Conservation (phyloP, 106 monocot species). For the Dendrobium nobile region DNA sequence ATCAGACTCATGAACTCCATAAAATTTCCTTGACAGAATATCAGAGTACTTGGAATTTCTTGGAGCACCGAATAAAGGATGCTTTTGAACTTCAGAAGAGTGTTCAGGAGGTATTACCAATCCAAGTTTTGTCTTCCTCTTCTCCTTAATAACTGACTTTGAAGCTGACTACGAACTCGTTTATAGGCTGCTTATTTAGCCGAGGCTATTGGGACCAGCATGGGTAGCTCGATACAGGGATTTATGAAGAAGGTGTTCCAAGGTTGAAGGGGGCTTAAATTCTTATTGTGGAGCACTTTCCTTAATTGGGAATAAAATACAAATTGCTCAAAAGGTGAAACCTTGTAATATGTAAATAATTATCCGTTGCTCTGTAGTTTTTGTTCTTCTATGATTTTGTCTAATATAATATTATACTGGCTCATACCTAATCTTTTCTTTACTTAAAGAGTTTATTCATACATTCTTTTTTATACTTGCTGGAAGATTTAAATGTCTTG, state of each 20-base stretch:
- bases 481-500: too few species aligned
- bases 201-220: neutral
- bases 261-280: neutral
- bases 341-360: too few species aligned
- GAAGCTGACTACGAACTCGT: neutral
- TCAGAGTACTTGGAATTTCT: slow-evolving; percentile 69
- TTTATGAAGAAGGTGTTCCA: slow-evolving; percentile 4
- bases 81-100: slow-evolving; percentile 85
- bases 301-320: too few species aligned
- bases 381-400: too few species aligned
- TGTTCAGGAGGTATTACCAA: slow-evolving; percentile 56
- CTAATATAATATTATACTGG: too few species aligned
- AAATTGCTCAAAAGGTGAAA: too few species aligned
- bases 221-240: neutral
- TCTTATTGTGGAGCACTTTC: neutral
- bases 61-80: slow-evolving; percentile 65
- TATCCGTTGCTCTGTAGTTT: too few species aligned
- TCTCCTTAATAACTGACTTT: neutral
- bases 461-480: too few species aligned
- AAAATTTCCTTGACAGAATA: slow-evolving; percentile 30
- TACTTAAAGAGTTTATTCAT: too few species aligned
- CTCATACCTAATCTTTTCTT: too few species aligned
- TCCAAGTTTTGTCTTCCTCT: neutral
- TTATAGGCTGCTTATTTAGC: slow-evolving; percentile 6
- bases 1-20: neutral